phyloP scores from a whole-genome alignment of 805 yeast genomes.

The Barnettozyma salicaria region DNA sequence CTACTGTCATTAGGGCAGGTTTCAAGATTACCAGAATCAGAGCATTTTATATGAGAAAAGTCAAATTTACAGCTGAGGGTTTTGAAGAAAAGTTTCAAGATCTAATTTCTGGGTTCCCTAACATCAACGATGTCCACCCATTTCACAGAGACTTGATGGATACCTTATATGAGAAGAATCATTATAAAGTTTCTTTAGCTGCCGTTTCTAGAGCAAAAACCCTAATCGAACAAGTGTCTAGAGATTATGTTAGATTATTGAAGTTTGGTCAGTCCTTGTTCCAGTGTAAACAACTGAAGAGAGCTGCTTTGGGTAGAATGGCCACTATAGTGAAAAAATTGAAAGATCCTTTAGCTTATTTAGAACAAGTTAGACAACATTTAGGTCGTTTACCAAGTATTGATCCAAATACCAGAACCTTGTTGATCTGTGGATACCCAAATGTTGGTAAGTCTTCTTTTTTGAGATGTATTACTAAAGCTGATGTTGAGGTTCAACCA shows the following conservation, averaged over 20 bases:
- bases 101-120: constrained; percentile 83
- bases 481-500: constrained; percentile 99
- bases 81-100: constrained; percentile 89
- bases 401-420: constrained; percentile 97
- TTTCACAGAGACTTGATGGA: constrained; percentile 98
- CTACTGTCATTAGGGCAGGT: constrained; percentile 97
- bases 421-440: constrained; percentile 97
- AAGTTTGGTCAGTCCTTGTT: constrained; percentile 97
- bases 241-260: constrained; percentile 90
- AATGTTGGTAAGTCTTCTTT: constrained; percentile 98
- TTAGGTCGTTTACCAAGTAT: constrained; percentile 96
- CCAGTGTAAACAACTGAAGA: constrained; percentile 97
- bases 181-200: constrained; percentile 93
- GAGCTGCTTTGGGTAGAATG: constrained; percentile 99
- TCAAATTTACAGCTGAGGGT: constrained; percentile 93
- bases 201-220: constrained; percentile 92
- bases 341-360: constrained; percentile 86
- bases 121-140: constrained; percentile 96
- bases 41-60: constrained; percentile 97
- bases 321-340: constrained; percentile 94
- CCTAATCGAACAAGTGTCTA: constrained; percentile 88
- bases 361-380: constrained; percentile 99
- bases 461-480: constrained; percentile 87
- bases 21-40: constrained; percentile 94
- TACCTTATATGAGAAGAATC: constrained; percentile 95